Evolutionary conservation across 352 stramenopile genomes (phyloP).

Genomic region (Lagenidium sp.): DNA sequence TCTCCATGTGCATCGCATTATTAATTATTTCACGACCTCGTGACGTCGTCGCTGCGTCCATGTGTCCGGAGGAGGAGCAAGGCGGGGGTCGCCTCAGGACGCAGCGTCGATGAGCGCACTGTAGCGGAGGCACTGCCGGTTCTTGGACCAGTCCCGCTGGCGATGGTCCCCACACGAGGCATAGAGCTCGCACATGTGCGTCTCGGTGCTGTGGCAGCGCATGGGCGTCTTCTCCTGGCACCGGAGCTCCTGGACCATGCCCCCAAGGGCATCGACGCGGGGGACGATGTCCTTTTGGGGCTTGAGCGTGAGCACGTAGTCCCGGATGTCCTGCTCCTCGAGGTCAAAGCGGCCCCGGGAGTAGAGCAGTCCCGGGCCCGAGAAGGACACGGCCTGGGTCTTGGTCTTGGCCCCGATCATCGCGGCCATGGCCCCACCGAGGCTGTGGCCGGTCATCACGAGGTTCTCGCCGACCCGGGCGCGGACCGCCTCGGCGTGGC

Average conservation of each 20-base stretch:
- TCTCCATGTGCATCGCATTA: too few relatives aligned
- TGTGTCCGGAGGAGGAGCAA: too few relatives aligned
- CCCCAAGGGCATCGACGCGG: constrained; percentile 61
- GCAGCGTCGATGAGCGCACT: constrained; percentile 7
- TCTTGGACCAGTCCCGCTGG: constrained; percentile 50
- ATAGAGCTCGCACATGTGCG: constrained; percentile 73
- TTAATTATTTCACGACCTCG: too few relatives aligned
- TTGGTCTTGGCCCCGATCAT: constrained; percentile 73
- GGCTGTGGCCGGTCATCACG: constrained; percentile 69
- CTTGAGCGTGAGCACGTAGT: constrained; percentile 80
- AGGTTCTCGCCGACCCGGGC: constrained; percentile 41
- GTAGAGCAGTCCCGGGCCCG: constrained; percentile 61
- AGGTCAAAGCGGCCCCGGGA: constrained; percentile 64
- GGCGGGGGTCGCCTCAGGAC: too few relatives aligned
- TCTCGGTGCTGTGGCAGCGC: constrained; percentile 60
- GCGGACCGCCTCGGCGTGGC: constrained; percentile 37
- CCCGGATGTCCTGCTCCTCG: constrained; percentile 41
- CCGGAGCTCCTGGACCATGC: constrained; percentile 70
- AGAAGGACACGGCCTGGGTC: constrained; percentile 66
- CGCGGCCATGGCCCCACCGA: constrained; percentile 64
- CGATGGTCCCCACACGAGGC: constrained; percentile 54
- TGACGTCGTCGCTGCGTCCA: too few relatives aligned
- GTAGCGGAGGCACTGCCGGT: constrained; percentile 51
- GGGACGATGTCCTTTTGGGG: constrained; percentile 71
- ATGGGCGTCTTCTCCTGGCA: constrained; percentile 62